A percentile compares a stretch with the other conserved stretches of the same genome.
These are phyloP conservation scores for Pyrus pyrifolia DNA, from an alignment of 306 rosid genomes.

Conservation along the genomic window DNA sequence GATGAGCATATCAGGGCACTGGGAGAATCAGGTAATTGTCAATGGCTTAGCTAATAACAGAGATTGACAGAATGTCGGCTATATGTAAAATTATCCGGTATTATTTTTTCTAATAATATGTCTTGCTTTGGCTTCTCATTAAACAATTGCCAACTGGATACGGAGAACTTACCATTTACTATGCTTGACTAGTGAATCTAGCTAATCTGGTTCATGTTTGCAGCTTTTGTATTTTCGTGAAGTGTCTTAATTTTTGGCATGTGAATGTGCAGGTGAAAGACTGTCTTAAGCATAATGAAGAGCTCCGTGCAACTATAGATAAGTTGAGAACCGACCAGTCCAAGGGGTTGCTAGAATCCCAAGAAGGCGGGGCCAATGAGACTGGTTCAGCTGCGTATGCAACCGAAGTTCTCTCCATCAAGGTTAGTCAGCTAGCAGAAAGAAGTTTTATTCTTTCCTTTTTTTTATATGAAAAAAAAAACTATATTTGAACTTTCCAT, in stretches of 20 bases:
- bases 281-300: conserved; percentile 87
- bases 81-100: neutral
- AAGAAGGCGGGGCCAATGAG: conserved; percentile 25
- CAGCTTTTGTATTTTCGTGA: neutral
- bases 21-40: conserved; percentile 80
- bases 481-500: neutral
- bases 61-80: neutral
- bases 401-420: conserved; percentile 57
- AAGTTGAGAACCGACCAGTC: conserved; percentile 66
- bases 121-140: neutral
- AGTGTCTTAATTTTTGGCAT: neutral
- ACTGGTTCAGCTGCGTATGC: conserved; percentile 34
- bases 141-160: neutral
- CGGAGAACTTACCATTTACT: neutral
- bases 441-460: neutral
- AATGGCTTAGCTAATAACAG: neutral
- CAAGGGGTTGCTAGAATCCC: conserved; percentile 34
- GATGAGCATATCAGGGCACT: conserved; percentile 40
- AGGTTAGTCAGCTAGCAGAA: conserved; percentile 43
- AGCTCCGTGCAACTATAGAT: conserved; percentile 63
- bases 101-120: neutral
- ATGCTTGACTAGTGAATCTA: neutral
- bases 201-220: neutral
- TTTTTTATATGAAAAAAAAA: neutral
- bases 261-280: conserved; percentile 65